A percentile compares a stretch with the other conserved stretches of the same genome.
Conservation (phyloP, 495 filamentous ascomycete species). For the Aspergillus saccharolyticus region DNA sequence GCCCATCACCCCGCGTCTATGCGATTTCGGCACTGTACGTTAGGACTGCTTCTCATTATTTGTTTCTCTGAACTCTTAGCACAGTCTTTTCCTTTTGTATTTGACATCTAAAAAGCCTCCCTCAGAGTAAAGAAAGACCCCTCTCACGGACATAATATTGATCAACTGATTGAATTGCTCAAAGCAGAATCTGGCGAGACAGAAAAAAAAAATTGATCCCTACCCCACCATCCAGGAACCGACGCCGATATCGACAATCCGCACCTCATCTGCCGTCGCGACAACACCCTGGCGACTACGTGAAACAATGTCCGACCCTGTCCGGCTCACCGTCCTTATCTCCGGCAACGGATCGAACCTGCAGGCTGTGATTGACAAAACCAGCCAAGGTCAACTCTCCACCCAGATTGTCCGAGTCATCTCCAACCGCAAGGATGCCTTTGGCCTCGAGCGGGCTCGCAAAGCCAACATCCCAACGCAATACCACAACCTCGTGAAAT, state of each 20-base stretch:
- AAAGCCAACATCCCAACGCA: conserved; percentile 67
- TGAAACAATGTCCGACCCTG: conserved; percentile 27
- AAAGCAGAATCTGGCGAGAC: not conserved
- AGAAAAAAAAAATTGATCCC: not conserved
- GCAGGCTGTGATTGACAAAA: conserved; percentile 81
- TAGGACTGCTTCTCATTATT: not conserved
- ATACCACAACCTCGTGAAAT: conserved; percentile 81
- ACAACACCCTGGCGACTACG: not conserved
- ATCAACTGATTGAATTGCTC: not conserved
- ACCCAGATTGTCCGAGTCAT: conserved; percentile 70
- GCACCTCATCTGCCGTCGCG: not conserved
- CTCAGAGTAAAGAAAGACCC: not conserved
- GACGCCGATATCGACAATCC: not conserved
- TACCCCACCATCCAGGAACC: conserved; percentile 1
- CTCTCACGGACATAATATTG: not conserved
- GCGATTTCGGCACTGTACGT: not conserved
- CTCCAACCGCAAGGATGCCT: conserved; percentile 76
- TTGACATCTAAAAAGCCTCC: not conserved
- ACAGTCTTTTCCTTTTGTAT: not conserved
- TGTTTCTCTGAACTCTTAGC: not conserved
- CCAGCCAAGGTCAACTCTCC: conserved; percentile 49
- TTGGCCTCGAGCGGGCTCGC: conserved; percentile 68
- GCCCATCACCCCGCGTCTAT: conserved; percentile 1
- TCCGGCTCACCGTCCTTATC: conserved; percentile 59
- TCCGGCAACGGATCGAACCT: conserved; percentile 84